Conservation (phyloP, 371 early-diverging fungal species). For the Cokeromyces recurvatus region DNA sequence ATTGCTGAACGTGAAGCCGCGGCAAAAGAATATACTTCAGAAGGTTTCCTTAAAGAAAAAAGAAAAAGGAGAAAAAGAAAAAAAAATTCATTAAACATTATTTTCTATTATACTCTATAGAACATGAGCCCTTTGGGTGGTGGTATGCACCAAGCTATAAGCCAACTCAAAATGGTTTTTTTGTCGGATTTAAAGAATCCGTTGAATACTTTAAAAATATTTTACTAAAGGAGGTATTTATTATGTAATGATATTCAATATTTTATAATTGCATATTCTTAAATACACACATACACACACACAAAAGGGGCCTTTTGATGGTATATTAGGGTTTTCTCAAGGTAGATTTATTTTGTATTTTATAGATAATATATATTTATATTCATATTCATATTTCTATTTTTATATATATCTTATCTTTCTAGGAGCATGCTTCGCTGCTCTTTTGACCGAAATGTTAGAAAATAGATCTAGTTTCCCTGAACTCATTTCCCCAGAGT, state of each 20-base stretch:
- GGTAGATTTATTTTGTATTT: slow-evolving; percentile 47
- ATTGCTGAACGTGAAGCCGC: slow-evolving; percentile 32
- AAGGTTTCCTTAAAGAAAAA: too few relatives aligned
- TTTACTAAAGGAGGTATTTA: slow-evolving; percentile 37
- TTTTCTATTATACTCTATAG: too few relatives aligned
- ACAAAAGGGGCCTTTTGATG: slow-evolving; percentile 57
- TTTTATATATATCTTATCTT: neutral
- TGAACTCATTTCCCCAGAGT: slow-evolving; percentile 13
- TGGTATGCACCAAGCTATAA: slow-evolving; percentile 33
- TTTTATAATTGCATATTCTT: neutral
- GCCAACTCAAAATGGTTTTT: slow-evolving; percentile 27
- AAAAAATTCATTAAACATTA: too few relatives aligned
- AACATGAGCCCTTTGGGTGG: slow-evolving; percentile 48
- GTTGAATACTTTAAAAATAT: slow-evolving; percentile 34
- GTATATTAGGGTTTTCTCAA: slow-evolving; percentile 67
- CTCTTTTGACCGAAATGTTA: slow-evolving; percentile 43
- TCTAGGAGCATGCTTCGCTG: slow-evolving; percentile 50
- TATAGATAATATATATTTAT: neutral
- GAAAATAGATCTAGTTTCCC: slow-evolving; percentile 14
- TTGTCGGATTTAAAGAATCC: slow-evolving; percentile 51
- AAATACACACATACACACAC: neutral
- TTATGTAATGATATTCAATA: neutral
- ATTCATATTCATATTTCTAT: neutral
- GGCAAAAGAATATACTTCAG: slow-evolving; percentile 23
- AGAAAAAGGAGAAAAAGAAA: too few relatives aligned